phyloP scores from a whole-genome alignment of 2,329 filamentous ascomycete genomes.

The Aspergillus tanneri region DNA sequence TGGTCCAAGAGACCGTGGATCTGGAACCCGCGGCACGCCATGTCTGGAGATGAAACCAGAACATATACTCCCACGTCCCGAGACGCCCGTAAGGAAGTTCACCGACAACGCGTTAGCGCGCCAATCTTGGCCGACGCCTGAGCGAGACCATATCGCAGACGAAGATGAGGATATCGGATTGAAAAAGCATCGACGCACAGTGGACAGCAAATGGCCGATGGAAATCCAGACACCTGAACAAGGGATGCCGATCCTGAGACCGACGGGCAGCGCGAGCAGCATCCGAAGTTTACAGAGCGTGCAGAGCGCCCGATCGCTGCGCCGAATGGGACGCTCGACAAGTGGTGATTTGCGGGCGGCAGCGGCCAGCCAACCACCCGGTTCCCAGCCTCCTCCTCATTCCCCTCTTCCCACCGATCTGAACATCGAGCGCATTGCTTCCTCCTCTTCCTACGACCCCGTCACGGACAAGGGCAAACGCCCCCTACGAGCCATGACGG shows the following conservation, averaged over 20 bases:
- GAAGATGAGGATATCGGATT: slow-evolving; percentile 21
- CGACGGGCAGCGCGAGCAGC: slow-evolving; percentile 59
- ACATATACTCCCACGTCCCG: slow-evolving; percentile 36
- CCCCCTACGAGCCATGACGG: slow-evolving; percentile 81
- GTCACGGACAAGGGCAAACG: slow-evolving; percentile 84
- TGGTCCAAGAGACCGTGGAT: slow-evolving; percentile 37
- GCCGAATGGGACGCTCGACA: slow-evolving; percentile 64
- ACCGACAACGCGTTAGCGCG: slow-evolving; percentile 35
- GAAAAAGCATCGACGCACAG: slow-evolving; percentile 27
- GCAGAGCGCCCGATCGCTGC: slow-evolving; percentile 50
- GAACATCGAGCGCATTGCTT: slow-evolving; percentile 41
- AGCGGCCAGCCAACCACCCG: slow-evolving; percentile 51
- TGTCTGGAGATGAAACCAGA: slow-evolving; percentile 43
- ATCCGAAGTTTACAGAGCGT: slow-evolving; percentile 42
- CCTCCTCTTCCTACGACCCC: slow-evolving; percentile 65
- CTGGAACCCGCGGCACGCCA: slow-evolving; percentile 39
- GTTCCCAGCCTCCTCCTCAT: slow-evolving; percentile 23
- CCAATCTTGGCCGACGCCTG: slow-evolving; percentile 32
- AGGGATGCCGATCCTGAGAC: slow-evolving; percentile 31
- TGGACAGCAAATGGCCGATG: slow-evolving; percentile 27
- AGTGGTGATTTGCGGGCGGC: slow-evolving; percentile 60
- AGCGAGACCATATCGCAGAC: slow-evolving; percentile 15
- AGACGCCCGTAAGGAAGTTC: slow-evolving; percentile 33
- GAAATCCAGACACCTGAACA: slow-evolving; percentile 38
- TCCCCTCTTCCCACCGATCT: slow-evolving; percentile 22